Conservation (phyloP, 495 filamentous ascomycete species). For the Neurospora sp. region DNA sequence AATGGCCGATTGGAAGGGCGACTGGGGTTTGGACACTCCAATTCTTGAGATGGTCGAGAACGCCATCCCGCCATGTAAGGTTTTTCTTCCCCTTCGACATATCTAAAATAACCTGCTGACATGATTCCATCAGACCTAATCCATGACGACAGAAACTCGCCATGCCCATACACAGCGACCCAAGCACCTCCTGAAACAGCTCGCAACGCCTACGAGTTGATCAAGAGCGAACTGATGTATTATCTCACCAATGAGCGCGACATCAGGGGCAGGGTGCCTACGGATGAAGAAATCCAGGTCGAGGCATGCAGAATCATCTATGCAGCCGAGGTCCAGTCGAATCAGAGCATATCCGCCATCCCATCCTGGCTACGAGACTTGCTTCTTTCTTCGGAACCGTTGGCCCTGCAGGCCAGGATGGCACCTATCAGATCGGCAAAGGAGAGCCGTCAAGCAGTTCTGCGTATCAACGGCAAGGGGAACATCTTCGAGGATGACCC, state of each 20-base stretch:
- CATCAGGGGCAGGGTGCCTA: conserved; percentile 17
- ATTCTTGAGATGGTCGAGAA: conserved; percentile 52
- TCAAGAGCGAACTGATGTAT: conserved; percentile 39
- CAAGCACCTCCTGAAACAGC: conserved; percentile 20
- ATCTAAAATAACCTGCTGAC: conserved; percentile 3
- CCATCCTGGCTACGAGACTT: conserved; percentile 46
- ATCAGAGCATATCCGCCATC: conserved; percentile 14
- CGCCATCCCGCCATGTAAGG: conserved; percentile 53
- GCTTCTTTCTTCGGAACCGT: conserved; percentile 30
- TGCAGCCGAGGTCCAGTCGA: conserved; percentile 24
- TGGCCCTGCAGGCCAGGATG: conserved; percentile 25
- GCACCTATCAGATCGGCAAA: conserved; percentile 22
- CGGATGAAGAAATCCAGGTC: conserved; percentile 33
- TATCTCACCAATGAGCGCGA: conserved; percentile 26
- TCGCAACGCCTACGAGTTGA: conserved; percentile 40
- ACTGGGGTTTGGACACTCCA: conserved; percentile 57
- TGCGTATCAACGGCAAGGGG: conserved; percentile 37
- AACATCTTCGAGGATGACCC: conserved; percentile 38
- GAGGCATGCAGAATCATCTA: conserved; percentile 35
- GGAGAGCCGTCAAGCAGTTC: conserved; percentile 24
- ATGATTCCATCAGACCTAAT: conserved; percentile 35
- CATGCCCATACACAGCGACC: conserved; percentile 34
- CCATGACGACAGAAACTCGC: conserved; percentile 44
- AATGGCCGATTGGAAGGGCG: conserved; percentile 64
- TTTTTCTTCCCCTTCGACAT: conserved; percentile 3